Percentiles rank a stretch among this genome's conserved stretches.
Evolutionary conservation across 495 filamentous ascomycete species (phyloP).

Genomic region (Hypoxylon rickii): DNA sequence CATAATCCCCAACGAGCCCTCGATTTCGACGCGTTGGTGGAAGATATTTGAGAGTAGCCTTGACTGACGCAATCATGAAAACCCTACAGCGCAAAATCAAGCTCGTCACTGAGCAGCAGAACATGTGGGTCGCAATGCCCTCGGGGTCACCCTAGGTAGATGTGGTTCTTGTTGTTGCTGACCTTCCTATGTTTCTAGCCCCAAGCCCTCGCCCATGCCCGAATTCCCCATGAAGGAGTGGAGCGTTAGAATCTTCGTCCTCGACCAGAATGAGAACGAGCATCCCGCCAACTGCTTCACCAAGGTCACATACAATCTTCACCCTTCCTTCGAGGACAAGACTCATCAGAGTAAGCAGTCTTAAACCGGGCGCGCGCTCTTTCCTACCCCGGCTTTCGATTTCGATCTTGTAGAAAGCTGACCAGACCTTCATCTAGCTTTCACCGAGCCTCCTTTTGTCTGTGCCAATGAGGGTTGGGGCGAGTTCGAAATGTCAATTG

Average conservation of each 20-base stretch:
- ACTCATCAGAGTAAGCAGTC: slow-evolving; percentile 76
- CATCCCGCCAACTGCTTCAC: slow-evolving; percentile 83
- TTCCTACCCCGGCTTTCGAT: background rate
- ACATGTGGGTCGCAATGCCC: slow-evolving; percentile 67
- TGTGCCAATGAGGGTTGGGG: slow-evolving; percentile 97
- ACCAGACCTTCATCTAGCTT: slow-evolving; percentile 52
- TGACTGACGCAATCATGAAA: slow-evolving; percentile 28
- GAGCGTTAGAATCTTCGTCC: slow-evolving; percentile 66
- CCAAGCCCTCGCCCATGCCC: slow-evolving; percentile 75
- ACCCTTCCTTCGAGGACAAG: slow-evolving; percentile 83
- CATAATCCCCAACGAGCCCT: no score
- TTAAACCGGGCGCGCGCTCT: background rate
- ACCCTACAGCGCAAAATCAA: slow-evolving; percentile 76
- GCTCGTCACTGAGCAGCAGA: slow-evolving; percentile 86
- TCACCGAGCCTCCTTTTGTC: slow-evolving; percentile 83
- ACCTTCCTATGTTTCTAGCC: slow-evolving; percentile 43
- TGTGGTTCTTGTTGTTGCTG: slow-evolving; percentile 3
- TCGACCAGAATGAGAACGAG: slow-evolving; percentile 66
- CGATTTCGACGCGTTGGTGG: background rate
- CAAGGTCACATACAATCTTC: slow-evolving; percentile 87
- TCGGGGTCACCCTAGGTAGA: no score
- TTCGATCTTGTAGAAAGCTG: background rate
- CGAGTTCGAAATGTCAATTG: slow-evolving; percentile 95
- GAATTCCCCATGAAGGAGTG: slow-evolving; percentile 88
- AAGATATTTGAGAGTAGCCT: background rate